Percentiles rank a stretch among this genome's conserved stretches.
Conservation (phyloP, 805 yeast genomes). For the Naumovozyma castellii region DNA sequence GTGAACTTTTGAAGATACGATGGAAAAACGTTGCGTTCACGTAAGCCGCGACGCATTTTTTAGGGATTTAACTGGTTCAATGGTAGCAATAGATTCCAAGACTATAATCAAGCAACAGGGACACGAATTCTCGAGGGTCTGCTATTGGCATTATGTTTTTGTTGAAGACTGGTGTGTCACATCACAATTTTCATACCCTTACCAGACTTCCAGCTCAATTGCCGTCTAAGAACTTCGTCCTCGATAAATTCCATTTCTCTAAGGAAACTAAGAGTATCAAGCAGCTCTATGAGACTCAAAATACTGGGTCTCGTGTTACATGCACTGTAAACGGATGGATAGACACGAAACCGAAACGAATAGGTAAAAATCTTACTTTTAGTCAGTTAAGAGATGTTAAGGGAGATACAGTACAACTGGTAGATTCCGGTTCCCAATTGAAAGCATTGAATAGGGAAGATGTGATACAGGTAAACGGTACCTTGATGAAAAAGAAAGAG, state of each 20-base stretch:
- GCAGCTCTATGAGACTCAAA: conserved; percentile 1
- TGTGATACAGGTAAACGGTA: conserved; percentile 58
- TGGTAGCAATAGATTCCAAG: no score
- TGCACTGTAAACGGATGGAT: conserved; percentile 69
- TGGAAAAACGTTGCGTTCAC: background rate
- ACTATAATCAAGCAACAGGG: no score
- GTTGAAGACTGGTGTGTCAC: no score
- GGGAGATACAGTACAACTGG: conserved; percentile 59
- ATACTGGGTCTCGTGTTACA: conserved; percentile 7
- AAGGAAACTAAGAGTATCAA: background rate
- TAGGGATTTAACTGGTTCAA: background rate
- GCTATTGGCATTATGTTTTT: background rate
- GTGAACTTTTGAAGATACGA: no score
- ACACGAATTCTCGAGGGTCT: no score
- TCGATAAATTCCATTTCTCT: background rate
- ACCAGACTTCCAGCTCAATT: background rate
- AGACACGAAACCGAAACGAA: conserved; percentile 58
- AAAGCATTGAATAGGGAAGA: conserved; percentile 60
- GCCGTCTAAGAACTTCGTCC: background rate
- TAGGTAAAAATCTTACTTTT: conserved; percentile 58
- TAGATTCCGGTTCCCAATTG: conserved; percentile 34
- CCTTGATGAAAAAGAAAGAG: conserved; percentile 26
- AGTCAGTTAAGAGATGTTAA: conserved; percentile 64
- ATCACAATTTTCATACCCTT: background rate
- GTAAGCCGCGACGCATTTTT: background rate